A percentile compares a stretch with the other conserved stretches of the same genome.
phyloP scores from a whole-genome alignment of 495 filamentous ascomycete genomes.

The Astrocystis sublimbata region DNA sequence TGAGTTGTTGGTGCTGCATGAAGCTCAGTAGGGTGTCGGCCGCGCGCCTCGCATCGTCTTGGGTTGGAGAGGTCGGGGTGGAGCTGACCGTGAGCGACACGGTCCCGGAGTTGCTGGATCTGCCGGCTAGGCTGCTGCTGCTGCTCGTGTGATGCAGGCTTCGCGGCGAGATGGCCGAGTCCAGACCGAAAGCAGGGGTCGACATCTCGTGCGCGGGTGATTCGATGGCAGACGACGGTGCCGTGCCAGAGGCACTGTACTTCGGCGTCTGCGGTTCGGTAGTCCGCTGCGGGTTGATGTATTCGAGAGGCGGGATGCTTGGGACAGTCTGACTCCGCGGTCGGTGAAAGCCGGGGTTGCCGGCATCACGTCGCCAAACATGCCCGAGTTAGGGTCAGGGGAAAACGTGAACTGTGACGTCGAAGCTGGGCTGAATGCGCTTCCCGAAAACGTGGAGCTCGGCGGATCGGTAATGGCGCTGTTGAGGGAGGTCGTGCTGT shows the following conservation, averaged over 20 bases:
- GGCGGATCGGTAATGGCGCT: conserved; percentile 61
- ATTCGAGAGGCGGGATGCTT: conserved; percentile 64
- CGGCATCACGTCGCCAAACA: conserved; percentile 58
- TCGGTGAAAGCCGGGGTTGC: conserved; percentile 62
- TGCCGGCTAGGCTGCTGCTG: conserved; percentile 50
- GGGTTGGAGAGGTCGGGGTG: conserved; percentile 68
- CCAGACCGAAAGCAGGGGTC: conserved; percentile 50
- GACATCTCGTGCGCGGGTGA: conserved; percentile 65
- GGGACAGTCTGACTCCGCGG: conserved; percentile 94
- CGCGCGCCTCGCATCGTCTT: conserved; percentile 85
- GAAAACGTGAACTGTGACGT: conserved; percentile 81
- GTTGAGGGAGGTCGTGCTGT: conserved; percentile 57
- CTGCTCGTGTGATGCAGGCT: conserved; percentile 56
- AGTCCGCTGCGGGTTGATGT: conserved; percentile 63
- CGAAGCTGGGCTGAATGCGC: conserved; percentile 80
- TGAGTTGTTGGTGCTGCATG: conserved; percentile 70
- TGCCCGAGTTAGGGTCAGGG: conserved; percentile 68
- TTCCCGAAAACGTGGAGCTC: conserved; percentile 68
- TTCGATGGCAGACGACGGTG: conserved; percentile 65
- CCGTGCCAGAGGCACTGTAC: conserved; percentile 56
- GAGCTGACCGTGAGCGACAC: conserved; percentile 44
- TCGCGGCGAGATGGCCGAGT: conserved; percentile 55
- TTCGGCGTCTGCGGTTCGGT: conserved; percentile 68
- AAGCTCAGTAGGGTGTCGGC: conserved; percentile 85
- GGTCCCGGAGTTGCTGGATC: conserved; percentile 44